These are phyloP conservation scores for Colletotrichum sojae DNA, from an alignment of 2,329 filamentous ascomycete genomes.

Conservation along the genomic window DNA sequence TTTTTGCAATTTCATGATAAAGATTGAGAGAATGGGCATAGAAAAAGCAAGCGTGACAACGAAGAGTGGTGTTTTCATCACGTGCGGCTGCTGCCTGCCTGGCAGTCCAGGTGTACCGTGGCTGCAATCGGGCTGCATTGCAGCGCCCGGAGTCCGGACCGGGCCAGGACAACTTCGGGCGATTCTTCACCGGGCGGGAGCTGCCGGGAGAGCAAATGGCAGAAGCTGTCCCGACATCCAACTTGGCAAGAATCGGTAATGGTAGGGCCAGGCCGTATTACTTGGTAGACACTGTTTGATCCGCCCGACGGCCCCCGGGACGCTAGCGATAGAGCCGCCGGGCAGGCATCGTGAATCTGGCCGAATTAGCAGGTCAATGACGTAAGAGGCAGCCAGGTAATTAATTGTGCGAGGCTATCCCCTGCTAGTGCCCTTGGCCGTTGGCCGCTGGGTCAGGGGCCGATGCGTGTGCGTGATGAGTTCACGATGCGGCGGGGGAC, in stretches of 20 bases:
- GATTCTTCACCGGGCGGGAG: conserved; percentile 20
- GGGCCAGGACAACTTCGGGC: conserved; percentile 5
- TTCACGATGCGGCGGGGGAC: conserved; percentile 24
- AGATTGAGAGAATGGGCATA: too few species aligned
- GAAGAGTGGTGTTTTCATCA: neutral
- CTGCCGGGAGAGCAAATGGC: conserved; percentile 4
- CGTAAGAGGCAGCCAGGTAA: conserved; percentile 28
- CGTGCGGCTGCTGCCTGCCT: too few species aligned
- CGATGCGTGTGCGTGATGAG: conserved; percentile 12
- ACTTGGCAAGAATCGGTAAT: conserved; percentile 1
- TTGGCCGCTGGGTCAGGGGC: conserved; percentile 2
- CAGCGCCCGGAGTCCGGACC: neutral
- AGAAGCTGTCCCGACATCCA: conserved; percentile 1
- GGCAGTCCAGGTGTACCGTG: too few species aligned
- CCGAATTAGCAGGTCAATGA: conserved; percentile 25
- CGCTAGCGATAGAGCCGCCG: conserved; percentile 37
- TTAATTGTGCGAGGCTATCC: conserved; percentile 5
- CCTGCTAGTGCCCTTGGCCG: neutral
- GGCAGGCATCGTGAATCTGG: conserved; percentile 36
- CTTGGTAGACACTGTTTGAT: neutral
- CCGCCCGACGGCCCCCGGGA: conserved; percentile 30
- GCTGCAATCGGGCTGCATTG: too few species aligned
- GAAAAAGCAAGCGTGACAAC: neutral
- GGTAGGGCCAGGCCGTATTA: too few species aligned
- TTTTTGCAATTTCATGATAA: too few species aligned